A percentile compares a stretch with the other conserved stretches of the same genome.
Conservation (phyloP, 192 early-diverging fungal genomes). For the Podila epigama region DNA sequence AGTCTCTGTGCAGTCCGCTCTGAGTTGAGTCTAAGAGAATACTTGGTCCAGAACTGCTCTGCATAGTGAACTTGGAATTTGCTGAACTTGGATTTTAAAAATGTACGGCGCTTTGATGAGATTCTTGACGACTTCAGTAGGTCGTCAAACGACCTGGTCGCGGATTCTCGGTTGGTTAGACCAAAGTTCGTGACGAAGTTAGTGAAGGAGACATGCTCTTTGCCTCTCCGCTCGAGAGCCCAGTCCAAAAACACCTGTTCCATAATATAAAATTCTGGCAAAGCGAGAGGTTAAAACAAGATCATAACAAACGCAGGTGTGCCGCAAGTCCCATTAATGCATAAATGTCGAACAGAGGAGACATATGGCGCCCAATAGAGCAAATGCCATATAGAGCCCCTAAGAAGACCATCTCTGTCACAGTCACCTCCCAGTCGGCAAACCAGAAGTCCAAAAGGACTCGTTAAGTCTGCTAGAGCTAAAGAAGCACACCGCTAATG, state of each 20-base stretch:
- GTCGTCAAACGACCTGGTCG: slow-evolving; percentile 1
- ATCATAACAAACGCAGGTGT: not conserved
- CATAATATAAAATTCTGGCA: slow-evolving; percentile 3
- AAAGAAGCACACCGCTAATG: slow-evolving; percentile 20
- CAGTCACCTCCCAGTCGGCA: slow-evolving; percentile 24
- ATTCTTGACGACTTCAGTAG: slow-evolving; percentile 6
- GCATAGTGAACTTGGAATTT: slow-evolving; percentile 5
- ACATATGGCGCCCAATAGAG: slow-evolving; percentile 12
- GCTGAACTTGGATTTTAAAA: not conserved
- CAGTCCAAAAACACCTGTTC: slow-evolving; percentile 5
- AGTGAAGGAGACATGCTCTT: slow-evolving; percentile 16
- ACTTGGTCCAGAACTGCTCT: slow-evolving; percentile 20
- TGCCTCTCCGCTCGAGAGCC: slow-evolving; percentile 11
- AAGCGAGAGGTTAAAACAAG: slow-evolving; percentile 9
- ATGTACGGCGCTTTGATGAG: not conserved
- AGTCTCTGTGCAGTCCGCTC: slow-evolving; percentile 4
- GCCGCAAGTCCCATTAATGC: slow-evolving; percentile 9
- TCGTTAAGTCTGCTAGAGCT: slow-evolving; percentile 27
- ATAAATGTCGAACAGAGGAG: slow-evolving; percentile 19
- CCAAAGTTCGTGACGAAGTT: slow-evolving; percentile 10
- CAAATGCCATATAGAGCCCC: slow-evolving; percentile 24
- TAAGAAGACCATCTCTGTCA: slow-evolving; percentile 24
- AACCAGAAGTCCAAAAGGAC: slow-evolving; percentile 20
- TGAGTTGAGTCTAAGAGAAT: not conserved
- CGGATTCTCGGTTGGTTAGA: slow-evolving; percentile 11